Evolutionary conservation across 2,329 filamentous ascomycete species (phyloP), one percentile per base, ranked within the genome.

Genomic region (Aschersonia sp.): DNA sequence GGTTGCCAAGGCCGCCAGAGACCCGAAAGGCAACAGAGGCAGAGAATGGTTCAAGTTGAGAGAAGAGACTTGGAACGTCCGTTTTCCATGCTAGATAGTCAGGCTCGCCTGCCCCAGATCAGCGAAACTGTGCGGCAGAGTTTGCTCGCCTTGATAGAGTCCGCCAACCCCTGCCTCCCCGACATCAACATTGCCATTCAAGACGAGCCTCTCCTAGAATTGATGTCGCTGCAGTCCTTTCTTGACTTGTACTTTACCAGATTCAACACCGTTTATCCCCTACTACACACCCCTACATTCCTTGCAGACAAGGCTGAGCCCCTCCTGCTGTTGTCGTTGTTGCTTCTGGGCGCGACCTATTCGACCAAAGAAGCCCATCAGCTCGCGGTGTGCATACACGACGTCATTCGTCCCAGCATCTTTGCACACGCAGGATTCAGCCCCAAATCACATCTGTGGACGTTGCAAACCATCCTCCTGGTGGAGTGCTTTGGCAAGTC

Each of bases 401-500:
- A 81, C 54, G 69, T 75, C 1, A 66, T 81, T 5, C 66, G 76
- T 7, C 72, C 74, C 6, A 71, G 74, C 42, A 76, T 81, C n/a
- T 74, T 81, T 47, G 70, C 71, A 9, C 73, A 77, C 54, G 61
- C 66, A 1, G 70, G 69, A 0, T 82, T 81, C 55, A 76, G 68
- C 1, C 65, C 77, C 0, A 69, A 71, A n/a, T 77, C 78, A 0
- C 69, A 76, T 29, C 61, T 81, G 0, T 81, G 77, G 77, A 70
- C 78, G 0, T 53, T 81, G 0, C 76, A 81, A 50, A 74, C 75
- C 0, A 78, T 81, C 35, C 59, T 82, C 7, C 60, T 82, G 0
- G 76, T 81, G 0, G 78, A 81, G 51, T 81, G 77, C 52, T 81
- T 81, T 48, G 78, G 78, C 3, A 81, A 81, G 56, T 77, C 73